Percentiles rank a stretch among this genome's conserved stretches.
Evolutionary conservation across 2,329 filamentous ascomycete genomes (phyloP).

Genomic region (Emericellopsis atlantica): DNA sequence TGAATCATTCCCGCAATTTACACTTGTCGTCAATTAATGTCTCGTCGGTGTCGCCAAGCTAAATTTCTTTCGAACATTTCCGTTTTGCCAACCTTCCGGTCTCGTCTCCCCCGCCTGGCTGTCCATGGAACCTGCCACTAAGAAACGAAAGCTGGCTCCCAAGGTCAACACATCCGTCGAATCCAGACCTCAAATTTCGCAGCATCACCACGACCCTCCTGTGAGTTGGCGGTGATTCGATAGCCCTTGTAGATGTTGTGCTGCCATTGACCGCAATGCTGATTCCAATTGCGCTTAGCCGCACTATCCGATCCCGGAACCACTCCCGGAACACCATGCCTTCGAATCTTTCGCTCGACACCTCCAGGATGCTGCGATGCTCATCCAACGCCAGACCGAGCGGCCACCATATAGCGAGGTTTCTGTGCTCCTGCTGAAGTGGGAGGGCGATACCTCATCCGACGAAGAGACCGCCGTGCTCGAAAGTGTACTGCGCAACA

Average conservation of each 20-base stretch:
- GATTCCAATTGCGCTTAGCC: conserved; percentile 6
- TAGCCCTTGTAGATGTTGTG: neutral
- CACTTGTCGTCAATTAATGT: neutral
- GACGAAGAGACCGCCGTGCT: conserved; percentile 41
- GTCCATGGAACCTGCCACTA: conserved; percentile 28
- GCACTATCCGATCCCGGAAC: conserved; percentile 25
- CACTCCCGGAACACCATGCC: conserved; percentile 38
- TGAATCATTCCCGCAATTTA: neutral
- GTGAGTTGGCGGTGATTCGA: neutral
- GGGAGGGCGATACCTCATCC: conserved; percentile 46
- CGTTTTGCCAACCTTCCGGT: too few relatives aligned
- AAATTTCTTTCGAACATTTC: too few relatives aligned
- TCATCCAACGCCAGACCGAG: conserved; percentile 52
- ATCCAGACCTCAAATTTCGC: conserved; percentile 15
- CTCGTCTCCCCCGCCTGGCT: conserved; percentile 6
- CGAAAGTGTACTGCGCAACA: conserved; percentile 40
- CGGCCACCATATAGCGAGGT: conserved; percentile 43
- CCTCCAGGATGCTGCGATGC: conserved; percentile 55
- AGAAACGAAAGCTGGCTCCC: conserved; percentile 30
- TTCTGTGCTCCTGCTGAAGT: conserved; percentile 47
- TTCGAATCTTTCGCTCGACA: conserved; percentile 57
- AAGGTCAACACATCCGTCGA: conserved; percentile 17
- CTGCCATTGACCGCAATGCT: neutral
- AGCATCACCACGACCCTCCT: conserved; percentile 16
- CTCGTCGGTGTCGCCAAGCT: neutral